phyloP scores from a whole-genome alignment of 768 basidiomycete genomes.

The Pleurotus djamor region DNA sequence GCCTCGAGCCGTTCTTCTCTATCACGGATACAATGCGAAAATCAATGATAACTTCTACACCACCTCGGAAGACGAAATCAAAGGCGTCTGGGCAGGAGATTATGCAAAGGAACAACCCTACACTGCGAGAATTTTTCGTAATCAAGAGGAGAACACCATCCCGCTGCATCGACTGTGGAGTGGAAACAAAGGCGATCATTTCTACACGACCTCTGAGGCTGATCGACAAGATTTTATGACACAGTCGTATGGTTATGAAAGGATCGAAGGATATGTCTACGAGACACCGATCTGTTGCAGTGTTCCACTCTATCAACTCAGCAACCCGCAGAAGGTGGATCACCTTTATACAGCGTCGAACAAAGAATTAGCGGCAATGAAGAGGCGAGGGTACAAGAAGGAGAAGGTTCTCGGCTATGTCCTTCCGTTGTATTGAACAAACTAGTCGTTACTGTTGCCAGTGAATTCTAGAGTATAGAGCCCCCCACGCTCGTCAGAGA shows the following conservation, averaged over 20 bases:
- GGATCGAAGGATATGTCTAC: not conserved
- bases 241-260: not conserved
- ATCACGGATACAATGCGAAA: not conserved
- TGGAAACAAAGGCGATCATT: not conserved
- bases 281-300: not conserved
- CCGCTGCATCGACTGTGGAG: not conserved
- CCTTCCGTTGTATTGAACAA: not conserved
- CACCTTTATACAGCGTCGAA: not conserved
- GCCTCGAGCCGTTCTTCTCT: not conserved
- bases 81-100: not conserved
- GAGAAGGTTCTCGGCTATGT: not conserved
- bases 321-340: not conserved
- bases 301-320: not conserved
- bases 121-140: not conserved
- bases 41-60: constrained; percentile 1
- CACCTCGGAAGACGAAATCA: constrained; percentile 1
- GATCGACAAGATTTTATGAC: not conserved
- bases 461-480: too few species aligned
- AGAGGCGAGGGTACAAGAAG: not conserved
- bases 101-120: not conserved
- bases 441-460: not conserved
- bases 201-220: not conserved
- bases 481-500: too few species aligned
- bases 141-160: not conserved
- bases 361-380: not conserved